Percentiles rank a stretch among this genome's conserved stretches.
Evolutionary conservation across 768 basidiomycete species (phyloP).

Genomic region (Tulasnella sp.): DNA sequence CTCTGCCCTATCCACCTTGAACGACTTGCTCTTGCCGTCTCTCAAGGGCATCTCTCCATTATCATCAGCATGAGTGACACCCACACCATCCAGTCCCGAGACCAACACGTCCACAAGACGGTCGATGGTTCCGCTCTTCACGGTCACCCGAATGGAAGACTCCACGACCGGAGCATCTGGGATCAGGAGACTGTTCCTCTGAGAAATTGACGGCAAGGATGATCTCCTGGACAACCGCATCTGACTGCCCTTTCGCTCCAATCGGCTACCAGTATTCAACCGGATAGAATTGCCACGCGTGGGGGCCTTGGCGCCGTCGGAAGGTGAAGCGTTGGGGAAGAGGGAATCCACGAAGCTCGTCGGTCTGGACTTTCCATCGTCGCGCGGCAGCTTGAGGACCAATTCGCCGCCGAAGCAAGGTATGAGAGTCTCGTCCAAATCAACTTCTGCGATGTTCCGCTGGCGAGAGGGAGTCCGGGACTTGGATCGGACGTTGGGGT

Average conservation of each 20-base stretch:
- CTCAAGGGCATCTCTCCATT: slow-evolving; percentile 82
- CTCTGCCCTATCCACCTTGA: slow-evolving; percentile 71
- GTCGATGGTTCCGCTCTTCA: slow-evolving; percentile 78
- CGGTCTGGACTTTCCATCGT: slow-evolving; percentile 65
- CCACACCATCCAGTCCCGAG: slow-evolving; percentile 74
- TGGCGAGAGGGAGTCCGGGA: neutral
- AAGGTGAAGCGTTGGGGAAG: neutral
- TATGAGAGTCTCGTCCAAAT: slow-evolving; percentile 56
- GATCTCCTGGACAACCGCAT: slow-evolving; percentile 64
- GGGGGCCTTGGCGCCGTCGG: slow-evolving; percentile 48
- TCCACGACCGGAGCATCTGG: slow-evolving; percentile 65
- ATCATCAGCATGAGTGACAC: slow-evolving; percentile 81
- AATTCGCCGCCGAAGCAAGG: slow-evolving; percentile 76
- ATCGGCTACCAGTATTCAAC: slow-evolving; percentile 69
- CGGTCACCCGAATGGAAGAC: slow-evolving; percentile 71
- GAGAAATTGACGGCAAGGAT: slow-evolving; percentile 77
- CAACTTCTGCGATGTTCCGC: slow-evolving; percentile 50
- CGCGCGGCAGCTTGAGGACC: slow-evolving; percentile 66
- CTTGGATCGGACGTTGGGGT: neutral
- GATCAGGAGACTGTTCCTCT: slow-evolving; percentile 59
- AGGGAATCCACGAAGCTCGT: slow-evolving; percentile 58
- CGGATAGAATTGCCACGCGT: slow-evolving; percentile 74
- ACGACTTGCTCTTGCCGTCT: slow-evolving; percentile 71
- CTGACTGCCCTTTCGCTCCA: slow-evolving; percentile 74
- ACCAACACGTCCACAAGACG: slow-evolving; percentile 74